Percentiles rank a stretch among this genome's conserved stretches.
Conservation (phyloP, 2,329 filamentous ascomycete genomes). For the Aspergillus cejpii region DNA sequence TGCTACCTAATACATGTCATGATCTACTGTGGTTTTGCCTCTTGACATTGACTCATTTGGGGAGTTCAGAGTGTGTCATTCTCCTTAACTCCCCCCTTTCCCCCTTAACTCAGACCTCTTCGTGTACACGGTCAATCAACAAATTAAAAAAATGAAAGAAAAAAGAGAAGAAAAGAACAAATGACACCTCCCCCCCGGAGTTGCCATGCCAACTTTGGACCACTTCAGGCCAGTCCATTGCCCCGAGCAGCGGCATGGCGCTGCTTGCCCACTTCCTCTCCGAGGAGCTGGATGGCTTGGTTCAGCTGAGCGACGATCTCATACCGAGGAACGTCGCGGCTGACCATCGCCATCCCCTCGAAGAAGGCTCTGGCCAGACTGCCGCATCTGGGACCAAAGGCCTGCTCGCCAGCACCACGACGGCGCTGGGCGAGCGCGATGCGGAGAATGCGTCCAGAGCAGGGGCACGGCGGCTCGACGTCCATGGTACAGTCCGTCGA, state of each 20-base stretch:
- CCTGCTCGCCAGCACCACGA: constrained; percentile 9
- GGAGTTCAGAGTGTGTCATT: no score
- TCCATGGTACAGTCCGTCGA: constrained; percentile 29
- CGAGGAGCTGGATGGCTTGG: constrained; percentile 22
- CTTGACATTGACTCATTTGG: no score
- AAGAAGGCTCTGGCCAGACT: constrained; percentile 29
- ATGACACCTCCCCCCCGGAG: not conserved
- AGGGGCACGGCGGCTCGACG: constrained; percentile 30
- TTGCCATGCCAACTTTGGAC: not conserved
- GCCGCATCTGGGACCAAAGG: constrained; percentile 21
- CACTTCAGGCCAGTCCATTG: not conserved
- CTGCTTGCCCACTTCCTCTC: constrained; percentile 28
- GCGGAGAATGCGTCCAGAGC: constrained; percentile 31
- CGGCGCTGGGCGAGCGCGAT: constrained; percentile 23
- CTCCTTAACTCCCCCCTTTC: no score
- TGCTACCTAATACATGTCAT: no score
- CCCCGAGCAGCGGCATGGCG: constrained; percentile 10
- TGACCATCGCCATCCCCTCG: constrained; percentile 24
- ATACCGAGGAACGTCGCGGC: constrained; percentile 15
- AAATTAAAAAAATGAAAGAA: constrained; percentile 3
- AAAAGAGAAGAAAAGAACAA: not conserved
- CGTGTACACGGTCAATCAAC: no score
- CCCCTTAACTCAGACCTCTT: no score
- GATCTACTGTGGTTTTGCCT: no score
- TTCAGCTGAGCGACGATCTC: constrained; percentile 22